These are phyloP conservation scores for Thielaviopsis populi DNA, from an alignment of 2,329 filamentous ascomycete species.

Conservation along the genomic window DNA sequence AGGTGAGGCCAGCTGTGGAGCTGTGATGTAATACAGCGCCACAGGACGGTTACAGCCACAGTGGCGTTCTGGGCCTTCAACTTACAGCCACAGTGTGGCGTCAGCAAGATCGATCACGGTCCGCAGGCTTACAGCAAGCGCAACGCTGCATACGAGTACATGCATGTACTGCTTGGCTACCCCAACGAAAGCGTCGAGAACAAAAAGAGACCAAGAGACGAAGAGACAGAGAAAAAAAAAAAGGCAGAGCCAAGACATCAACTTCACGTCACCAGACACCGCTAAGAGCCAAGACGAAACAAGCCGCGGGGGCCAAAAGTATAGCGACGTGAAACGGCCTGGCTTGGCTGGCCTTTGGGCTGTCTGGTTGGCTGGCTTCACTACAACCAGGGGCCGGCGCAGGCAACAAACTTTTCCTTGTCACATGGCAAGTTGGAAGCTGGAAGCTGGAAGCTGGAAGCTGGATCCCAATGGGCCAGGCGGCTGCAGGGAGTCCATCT, in stretches of 20 bases:
- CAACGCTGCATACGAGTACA: too few relatives aligned
- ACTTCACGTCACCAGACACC: not conserved
- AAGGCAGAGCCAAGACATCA: not conserved
- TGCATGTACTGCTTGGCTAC: too few relatives aligned
- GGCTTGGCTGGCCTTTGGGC: not conserved
- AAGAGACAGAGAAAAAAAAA: not conserved
- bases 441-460: slow-evolving; percentile 3
- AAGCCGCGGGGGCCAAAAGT: not conserved
- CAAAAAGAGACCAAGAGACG: not conserved
- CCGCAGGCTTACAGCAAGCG: too few relatives aligned
- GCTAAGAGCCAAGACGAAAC: not conserved
- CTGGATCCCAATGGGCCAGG: not conserved
- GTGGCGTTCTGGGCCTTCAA: too few relatives aligned
- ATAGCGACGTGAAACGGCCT: not conserved
- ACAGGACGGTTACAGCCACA: too few relatives aligned
- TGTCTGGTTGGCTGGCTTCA: not conserved
- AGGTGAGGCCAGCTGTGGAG: too few relatives aligned
- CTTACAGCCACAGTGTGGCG: too few relatives aligned
- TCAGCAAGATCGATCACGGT: too few relatives aligned
- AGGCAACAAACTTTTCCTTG: not conserved
- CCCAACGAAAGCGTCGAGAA: too few relatives aligned
- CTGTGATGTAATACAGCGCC: too few relatives aligned
- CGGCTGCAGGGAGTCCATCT: not conserved
- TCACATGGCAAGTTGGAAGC: slow-evolving; percentile 5
- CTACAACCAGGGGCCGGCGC: not conserved